A percentile compares a stretch with the other conserved stretches of the same genome.
Conservation (phyloP, 208 protist genomes). For the Leishmania braziliensis region DNA sequence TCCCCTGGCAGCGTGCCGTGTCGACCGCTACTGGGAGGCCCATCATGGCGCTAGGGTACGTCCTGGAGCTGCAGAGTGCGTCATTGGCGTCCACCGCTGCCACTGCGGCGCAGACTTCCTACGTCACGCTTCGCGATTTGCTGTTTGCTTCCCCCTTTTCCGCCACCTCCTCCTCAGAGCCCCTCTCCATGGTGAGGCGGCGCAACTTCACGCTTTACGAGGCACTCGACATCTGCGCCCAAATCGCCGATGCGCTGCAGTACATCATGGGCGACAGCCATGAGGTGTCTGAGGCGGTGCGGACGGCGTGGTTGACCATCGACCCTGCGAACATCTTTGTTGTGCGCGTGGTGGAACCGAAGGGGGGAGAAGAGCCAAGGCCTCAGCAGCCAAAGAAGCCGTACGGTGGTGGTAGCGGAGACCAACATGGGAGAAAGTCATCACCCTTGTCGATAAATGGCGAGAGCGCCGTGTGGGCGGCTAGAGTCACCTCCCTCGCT, state of each 20-base stretch:
- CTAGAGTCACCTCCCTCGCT: not conserved
- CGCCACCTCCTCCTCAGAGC: slow-evolving; percentile 20
- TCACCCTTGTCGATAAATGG: not conserved
- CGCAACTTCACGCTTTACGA: slow-evolving; percentile 44
- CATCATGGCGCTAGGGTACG: slow-evolving; percentile 44
- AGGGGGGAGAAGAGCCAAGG: not conserved
- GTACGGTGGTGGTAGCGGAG: not conserved
- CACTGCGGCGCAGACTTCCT: not conserved
- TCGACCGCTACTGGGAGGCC: slow-evolving; percentile 10
- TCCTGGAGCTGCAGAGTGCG: slow-evolving; percentile 29
- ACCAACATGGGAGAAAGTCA: not conserved
- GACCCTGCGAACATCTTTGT: slow-evolving; percentile 67
- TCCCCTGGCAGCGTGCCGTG: slow-evolving; percentile 14
- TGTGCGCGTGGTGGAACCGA: slow-evolving; percentile 6
- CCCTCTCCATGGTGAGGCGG: slow-evolving; percentile 39
- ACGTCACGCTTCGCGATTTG: slow-evolving; percentile 39
- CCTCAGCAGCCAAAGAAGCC: not conserved
- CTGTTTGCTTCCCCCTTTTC: slow-evolving; percentile 30
- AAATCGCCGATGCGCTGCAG: slow-evolving; percentile 67
- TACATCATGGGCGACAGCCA: slow-evolving; percentile 67
- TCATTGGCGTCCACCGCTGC: not conserved
- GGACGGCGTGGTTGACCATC: slow-evolving; percentile 48
- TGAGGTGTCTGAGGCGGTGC: slow-evolving; percentile 46
- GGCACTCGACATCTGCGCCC: slow-evolving; percentile 49
- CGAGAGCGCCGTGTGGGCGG: not conserved